phyloP scores from a whole-genome alignment of 2,329 filamentous ascomycete genomes.

The Xylariales sp. region DNA sequence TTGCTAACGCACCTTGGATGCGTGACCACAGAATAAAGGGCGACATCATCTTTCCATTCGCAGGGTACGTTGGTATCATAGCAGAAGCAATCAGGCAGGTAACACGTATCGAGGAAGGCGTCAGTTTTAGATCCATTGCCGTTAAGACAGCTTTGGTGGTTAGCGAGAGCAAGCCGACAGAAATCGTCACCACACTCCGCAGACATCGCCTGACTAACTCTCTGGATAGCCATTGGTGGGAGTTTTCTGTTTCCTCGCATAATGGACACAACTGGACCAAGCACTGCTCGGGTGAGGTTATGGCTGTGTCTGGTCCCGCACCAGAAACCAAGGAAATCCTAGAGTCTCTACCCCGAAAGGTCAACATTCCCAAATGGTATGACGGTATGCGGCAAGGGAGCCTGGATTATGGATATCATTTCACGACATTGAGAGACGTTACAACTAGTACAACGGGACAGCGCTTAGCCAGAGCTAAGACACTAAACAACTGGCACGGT shows the following conservation, averaged over 20 bases:
- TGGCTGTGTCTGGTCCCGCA: not conserved
- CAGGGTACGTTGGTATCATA: slow-evolving; percentile 23
- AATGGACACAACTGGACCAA: not conserved
- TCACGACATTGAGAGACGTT: not conserved
- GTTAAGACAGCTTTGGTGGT: not conserved
- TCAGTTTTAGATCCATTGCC: not conserved
- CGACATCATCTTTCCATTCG: slow-evolving; percentile 32
- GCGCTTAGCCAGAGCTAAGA: too few species aligned
- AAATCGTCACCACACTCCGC: not conserved
- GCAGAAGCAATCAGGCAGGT: slow-evolving; percentile 8
- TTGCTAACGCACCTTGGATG: slow-evolving; percentile 27
- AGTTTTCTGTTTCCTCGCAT: not conserved
- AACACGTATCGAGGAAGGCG: too few species aligned
- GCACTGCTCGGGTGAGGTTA: not conserved
- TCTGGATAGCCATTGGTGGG: not conserved
- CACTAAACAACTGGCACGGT: too few species aligned
- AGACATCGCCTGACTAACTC: too few species aligned
- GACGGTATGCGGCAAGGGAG: not conserved
- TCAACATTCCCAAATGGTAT: not conserved
- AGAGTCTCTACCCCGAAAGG: not conserved
- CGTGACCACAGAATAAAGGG: slow-evolving; percentile 37
- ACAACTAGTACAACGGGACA: not conserved
- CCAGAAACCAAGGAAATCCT: not conserved
- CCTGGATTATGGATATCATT: not conserved
- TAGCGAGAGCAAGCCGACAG: too few species aligned